Evolutionary conservation across 2,329 filamentous ascomycete species (phyloP).

Genomic region (Ophiocordyceps robertsii): DNA sequence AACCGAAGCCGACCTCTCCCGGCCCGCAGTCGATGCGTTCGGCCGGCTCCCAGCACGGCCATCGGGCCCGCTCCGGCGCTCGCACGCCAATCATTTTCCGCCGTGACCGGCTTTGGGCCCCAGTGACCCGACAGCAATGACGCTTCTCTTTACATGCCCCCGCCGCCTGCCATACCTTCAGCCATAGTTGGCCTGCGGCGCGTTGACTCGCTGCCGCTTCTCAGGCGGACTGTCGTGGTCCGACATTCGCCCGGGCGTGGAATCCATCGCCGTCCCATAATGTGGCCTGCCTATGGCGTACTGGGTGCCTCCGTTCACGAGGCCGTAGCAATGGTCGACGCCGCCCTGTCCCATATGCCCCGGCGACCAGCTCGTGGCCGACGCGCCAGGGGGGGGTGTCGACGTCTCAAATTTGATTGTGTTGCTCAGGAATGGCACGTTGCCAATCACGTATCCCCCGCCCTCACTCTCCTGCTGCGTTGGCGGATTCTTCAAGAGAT

Average conservation of each 20-base stretch:
- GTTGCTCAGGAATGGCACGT: conserved; percentile 19
- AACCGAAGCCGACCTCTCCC: too few relatives aligned
- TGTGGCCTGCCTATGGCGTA: conserved; percentile 21
- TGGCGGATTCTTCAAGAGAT: conserved; percentile 58
- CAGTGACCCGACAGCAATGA: neutral
- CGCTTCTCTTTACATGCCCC: neutral
- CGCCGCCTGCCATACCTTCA: conserved; percentile 6
- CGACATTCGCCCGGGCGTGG: conserved; percentile 17
- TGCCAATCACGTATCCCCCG: conserved; percentile 18
- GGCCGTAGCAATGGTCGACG: conserved; percentile 33
- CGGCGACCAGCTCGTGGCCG: conserved; percentile 37
- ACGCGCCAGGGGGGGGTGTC: conserved; percentile 35
- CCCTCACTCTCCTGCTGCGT: conserved; percentile 24
- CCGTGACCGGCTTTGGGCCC: neutral
- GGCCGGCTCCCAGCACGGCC: too few relatives aligned
- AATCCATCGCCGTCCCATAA: conserved; percentile 12
- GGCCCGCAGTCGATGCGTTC: too few relatives aligned
- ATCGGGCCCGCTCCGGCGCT: too few relatives aligned
- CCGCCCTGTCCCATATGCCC: conserved; percentile 33
- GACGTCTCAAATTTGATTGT: conserved; percentile 39
- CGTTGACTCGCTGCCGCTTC: conserved; percentile 39
- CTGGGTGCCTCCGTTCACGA: conserved; percentile 26
- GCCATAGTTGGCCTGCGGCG: conserved; percentile 25
- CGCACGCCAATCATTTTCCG: too few relatives aligned
- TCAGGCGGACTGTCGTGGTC: conserved; percentile 32